Evolutionary conservation across 139 green algal genomes (phyloP).

Genomic region (Cymbomonas tetramitiformis): DNA sequence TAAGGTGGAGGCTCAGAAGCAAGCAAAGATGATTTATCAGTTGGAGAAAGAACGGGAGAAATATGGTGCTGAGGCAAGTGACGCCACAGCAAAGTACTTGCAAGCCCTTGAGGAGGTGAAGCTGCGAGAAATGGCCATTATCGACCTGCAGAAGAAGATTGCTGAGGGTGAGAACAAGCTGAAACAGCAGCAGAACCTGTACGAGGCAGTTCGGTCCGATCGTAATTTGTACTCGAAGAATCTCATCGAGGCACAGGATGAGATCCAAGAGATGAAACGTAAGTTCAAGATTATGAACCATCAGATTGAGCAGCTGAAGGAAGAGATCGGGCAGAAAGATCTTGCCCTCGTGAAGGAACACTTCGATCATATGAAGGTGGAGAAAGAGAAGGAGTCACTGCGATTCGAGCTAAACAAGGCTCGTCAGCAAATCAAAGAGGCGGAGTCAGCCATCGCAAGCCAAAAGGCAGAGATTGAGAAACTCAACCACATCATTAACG

Average conservation of each 20-base stretch:
- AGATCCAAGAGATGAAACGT: conserved; percentile 79
- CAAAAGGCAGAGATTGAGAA: conserved; percentile 59
- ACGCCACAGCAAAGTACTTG: conserved; percentile 54
- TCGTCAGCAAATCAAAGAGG: conserved; percentile 60
- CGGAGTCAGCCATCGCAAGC: conserved; percentile 43
- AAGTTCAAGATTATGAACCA: conserved; percentile 80
- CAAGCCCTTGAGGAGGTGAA: conserved; percentile 70
- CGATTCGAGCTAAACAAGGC: conserved; percentile 63
- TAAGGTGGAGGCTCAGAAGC: conserved; percentile 55
- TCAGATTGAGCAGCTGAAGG: conserved; percentile 77
- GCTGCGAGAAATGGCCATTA: conserved; percentile 61
- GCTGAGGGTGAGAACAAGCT: conserved; percentile 60
- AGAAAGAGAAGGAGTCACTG: conserved; percentile 77
- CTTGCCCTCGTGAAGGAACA: conserved; percentile 67
- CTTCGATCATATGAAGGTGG: conserved; percentile 79
- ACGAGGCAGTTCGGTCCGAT: conserved; percentile 55
- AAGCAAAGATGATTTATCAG: conserved; percentile 45
- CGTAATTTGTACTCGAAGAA: conserved; percentile 81
- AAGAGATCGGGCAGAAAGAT: conserved; percentile 68
- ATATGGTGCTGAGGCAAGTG: conserved; percentile 55
- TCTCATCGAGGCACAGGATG: conserved; percentile 69
- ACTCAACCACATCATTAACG: conserved; percentile 68
- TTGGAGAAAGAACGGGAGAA: conserved; percentile 73
- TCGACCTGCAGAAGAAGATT: conserved; percentile 80
- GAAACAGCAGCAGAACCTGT: conserved; percentile 77